Conservation (phyloP, 306 rosid species). For the Argentina anserina region DNA sequence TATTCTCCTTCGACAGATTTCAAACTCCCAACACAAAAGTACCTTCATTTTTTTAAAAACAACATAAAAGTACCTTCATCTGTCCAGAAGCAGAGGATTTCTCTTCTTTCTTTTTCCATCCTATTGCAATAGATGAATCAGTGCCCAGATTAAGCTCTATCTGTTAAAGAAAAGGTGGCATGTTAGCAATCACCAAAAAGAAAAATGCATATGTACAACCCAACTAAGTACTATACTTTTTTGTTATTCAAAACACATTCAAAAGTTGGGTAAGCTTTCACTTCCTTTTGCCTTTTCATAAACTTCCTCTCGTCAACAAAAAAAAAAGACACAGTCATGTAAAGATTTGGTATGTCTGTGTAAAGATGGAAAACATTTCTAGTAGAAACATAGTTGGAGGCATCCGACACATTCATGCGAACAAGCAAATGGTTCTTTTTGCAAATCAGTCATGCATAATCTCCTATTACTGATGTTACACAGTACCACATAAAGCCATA, state of each 20-base stretch:
- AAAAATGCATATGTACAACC: neutral
- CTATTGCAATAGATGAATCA: conserved; percentile 76
- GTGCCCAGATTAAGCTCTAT: conserved; percentile 73
- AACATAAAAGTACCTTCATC: conserved; percentile 63
- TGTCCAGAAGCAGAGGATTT: conserved; percentile 76
- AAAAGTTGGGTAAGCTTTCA: neutral
- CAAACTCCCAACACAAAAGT: neutral
- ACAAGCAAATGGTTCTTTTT: conserved; percentile 1
- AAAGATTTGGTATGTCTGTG: neutral
- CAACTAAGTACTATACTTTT: neutral
- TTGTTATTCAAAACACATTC: neutral
- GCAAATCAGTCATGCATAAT: neutral
- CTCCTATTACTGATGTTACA: neutral
- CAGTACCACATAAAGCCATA: neutral
- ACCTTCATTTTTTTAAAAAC: too few relatives aligned
- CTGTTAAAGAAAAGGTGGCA: conserved; percentile 39
- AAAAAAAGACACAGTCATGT: neutral
- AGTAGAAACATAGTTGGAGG: neutral
- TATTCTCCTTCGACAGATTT: neutral
- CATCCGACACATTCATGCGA: neutral
- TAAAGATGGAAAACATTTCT: conserved; percentile 4
- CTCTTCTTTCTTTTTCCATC: conserved; percentile 85
- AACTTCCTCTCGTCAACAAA: neutral
- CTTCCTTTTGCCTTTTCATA: neutral
- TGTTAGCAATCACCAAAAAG: neutral